Conservation (phyloP, 306 rosid species). For the Malus asiatica region DNA sequence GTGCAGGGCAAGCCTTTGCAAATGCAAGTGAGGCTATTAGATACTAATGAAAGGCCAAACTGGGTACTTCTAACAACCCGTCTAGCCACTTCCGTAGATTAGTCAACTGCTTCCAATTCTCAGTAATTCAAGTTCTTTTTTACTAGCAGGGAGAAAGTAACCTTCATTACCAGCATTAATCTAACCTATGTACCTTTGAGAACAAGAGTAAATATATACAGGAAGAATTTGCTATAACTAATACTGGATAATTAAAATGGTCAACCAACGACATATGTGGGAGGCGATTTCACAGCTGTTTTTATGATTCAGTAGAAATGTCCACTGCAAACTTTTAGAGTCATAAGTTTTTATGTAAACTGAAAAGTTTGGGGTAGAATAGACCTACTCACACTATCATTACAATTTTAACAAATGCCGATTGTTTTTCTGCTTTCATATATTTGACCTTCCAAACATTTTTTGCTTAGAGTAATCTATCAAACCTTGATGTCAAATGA, state of each 20-base stretch:
- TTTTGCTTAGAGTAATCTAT: background rate
- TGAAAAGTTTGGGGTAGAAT: too few species aligned
- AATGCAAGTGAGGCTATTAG: background rate
- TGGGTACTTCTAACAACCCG: background rate
- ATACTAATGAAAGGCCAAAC: background rate
- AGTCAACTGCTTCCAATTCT: background rate
- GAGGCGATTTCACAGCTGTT: background rate
- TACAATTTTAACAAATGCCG: too few species aligned
- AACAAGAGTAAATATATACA: background rate
- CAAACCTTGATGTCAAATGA: background rate
- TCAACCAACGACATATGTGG: background rate
- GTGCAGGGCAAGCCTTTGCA: background rate
- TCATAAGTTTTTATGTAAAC: too few species aligned
- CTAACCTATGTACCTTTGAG: background rate
- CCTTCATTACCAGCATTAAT: background rate
- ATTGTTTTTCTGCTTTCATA: too few species aligned
- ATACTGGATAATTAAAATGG: background rate
- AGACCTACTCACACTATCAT: too few species aligned
- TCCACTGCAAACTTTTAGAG: too few species aligned
- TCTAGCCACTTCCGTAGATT: background rate
- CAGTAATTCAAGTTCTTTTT: background rate
- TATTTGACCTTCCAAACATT: too few species aligned
- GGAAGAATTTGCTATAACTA: too few species aligned
- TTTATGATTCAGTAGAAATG: background rate
- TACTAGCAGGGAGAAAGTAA: background rate